Percentiles rank a stretch among this genome's conserved stretches.
These are phyloP conservation scores for Plasmodium inui DNA, from an alignment of 169 alveolate genomes.

Conservation along the genomic window DNA sequence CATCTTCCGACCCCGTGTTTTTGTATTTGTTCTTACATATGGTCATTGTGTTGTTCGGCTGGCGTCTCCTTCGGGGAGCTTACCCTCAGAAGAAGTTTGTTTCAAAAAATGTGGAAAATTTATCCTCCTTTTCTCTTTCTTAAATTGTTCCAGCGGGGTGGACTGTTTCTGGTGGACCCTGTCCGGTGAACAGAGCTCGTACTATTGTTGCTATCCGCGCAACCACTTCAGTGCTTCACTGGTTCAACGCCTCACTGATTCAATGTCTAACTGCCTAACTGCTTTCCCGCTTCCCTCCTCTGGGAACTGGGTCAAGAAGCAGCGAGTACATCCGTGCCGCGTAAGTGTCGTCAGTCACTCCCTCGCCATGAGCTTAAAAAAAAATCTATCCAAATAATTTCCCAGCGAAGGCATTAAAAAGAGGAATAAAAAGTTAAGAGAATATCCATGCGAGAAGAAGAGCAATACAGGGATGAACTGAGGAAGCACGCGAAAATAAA, in stretches of 20 bases:
- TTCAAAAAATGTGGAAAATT: neutral
- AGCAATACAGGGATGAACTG: neutral
- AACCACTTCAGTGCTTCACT: neutral
- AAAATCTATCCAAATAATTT: neutral
- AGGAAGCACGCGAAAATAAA: neutral
- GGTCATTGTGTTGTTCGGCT: constrained; percentile 4
- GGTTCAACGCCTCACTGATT: neutral
- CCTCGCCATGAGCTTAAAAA: neutral
- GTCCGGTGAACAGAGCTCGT: neutral
- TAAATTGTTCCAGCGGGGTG: neutral
- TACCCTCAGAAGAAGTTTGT: too few species aligned
- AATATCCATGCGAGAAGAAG: neutral
- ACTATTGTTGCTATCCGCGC: neutral
- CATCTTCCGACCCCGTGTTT: constrained; percentile 12
- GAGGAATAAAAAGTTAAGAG: neutral
- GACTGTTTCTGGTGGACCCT: neutral
- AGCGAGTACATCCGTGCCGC: neutral
- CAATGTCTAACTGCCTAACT: too few species aligned
- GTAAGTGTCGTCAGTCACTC: neutral
- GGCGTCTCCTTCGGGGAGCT: neutral
- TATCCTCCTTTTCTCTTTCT: neutral
- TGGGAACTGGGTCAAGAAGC: neutral
- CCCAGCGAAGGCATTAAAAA: neutral
- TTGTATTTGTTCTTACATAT: constrained; percentile 28
- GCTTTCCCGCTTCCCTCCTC: neutral